Conservation (phyloP, 148 eudicot genomes). For the Camellia granthamiana region DNA sequence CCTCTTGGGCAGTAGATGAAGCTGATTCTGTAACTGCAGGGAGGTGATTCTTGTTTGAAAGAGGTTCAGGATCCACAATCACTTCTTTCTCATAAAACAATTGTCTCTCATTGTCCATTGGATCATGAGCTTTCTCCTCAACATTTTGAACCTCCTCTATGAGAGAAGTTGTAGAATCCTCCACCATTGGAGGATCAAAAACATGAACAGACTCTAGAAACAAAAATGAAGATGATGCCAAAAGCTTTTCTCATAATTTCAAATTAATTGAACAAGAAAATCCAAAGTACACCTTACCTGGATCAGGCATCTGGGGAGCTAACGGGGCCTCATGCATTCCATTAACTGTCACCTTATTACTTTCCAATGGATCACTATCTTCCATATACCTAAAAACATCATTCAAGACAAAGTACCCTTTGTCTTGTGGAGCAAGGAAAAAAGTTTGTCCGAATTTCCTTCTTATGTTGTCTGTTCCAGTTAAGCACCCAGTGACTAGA, state of each 20-base stretch:
- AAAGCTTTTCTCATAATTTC: background rate
- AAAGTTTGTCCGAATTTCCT: conserved; percentile 66
- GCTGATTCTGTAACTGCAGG: conserved; percentile 29
- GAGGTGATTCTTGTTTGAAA: conserved; percentile 29
- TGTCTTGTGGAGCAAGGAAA: conserved; percentile 78
- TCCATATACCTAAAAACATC: conserved; percentile 64
- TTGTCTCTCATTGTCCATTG: conserved; percentile 26
- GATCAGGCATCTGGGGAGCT: conserved; percentile 25
- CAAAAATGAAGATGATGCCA: conserved; percentile 11
- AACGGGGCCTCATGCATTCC: conserved; percentile 34
- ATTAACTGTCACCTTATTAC: conserved; percentile 16
- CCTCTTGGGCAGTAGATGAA: conserved; percentile 37
- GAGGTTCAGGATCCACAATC: conserved; percentile 29
- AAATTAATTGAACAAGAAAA: background rate
- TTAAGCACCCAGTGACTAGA: conserved; percentile 67
- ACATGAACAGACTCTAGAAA: conserved; percentile 38
- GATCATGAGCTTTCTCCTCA: conserved; percentile 25
- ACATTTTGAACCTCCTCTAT: conserved; percentile 30
- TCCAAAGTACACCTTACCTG: conserved; percentile 31
- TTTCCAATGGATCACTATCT: conserved; percentile 36
- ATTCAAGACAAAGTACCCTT: conserved; percentile 62
- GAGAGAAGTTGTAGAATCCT: conserved; percentile 27
- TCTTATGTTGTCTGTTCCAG: conserved; percentile 54
- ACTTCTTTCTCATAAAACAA: conserved; percentile 27
- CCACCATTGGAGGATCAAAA: conserved; percentile 24